These are phyloP conservation scores for Oryza brachyantha DNA, from an alignment of 176 grass and related monocot genomes.

Conservation along the genomic window DNA sequence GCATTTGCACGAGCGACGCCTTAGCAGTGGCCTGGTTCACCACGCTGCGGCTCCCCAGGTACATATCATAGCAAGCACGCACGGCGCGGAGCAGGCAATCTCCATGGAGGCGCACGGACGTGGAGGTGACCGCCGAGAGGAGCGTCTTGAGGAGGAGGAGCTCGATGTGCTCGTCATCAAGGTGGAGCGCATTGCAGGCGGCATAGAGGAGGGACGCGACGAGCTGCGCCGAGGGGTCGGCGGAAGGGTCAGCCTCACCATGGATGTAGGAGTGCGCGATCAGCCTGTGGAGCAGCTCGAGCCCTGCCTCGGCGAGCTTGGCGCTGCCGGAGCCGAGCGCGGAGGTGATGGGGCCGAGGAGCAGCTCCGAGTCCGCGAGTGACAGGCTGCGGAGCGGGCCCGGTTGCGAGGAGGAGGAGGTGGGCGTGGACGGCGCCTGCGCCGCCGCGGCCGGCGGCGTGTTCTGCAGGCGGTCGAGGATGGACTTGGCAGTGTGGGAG, in stretches of 20 bases:
- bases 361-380: constrained; percentile 76
- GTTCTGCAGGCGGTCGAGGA: constrained; percentile 75
- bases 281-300: constrained; percentile 83
- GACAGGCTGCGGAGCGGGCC: constrained; percentile 75
- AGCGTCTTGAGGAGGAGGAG: constrained; percentile 93
- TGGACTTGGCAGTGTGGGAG: constrained; percentile 87
- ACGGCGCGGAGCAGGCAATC: constrained; percentile 84
- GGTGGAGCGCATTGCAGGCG: constrained; percentile 64
- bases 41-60: constrained; percentile 69
- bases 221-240: constrained; percentile 66
- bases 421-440: constrained; percentile 41
- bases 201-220: constrained; percentile 67
- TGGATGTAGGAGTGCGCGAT: constrained; percentile 94
- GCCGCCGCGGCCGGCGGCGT: constrained; percentile 26
- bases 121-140: constrained; percentile 92
- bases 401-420: constrained; percentile 72
- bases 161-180: constrained; percentile 78
- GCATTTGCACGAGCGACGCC: constrained; percentile 97
- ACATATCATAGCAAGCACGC: constrained; percentile 93
- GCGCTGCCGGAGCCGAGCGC: constrained; percentile 61
- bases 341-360: constrained; percentile 62
- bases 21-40: constrained; percentile 98
- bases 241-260: constrained; percentile 78
- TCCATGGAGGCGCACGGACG: constrained; percentile 79
- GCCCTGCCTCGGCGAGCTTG: constrained; percentile 72